Evolutionary conservation across 2,329 filamentous ascomycete species (phyloP).

Genomic region (Aspergillus ustus): DNA sequence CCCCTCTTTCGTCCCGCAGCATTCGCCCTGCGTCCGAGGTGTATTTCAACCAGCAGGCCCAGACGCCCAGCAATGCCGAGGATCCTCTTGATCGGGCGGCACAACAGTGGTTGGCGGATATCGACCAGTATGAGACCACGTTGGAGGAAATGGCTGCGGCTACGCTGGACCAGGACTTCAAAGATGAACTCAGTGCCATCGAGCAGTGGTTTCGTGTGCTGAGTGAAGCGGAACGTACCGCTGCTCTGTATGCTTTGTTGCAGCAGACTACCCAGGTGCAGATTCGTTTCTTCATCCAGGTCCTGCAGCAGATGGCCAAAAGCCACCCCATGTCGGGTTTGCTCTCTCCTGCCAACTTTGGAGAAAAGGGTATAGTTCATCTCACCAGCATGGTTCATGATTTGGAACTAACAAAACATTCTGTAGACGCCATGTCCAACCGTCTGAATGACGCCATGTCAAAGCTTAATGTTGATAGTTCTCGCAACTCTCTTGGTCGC

Average conservation of each 20-base stretch:
- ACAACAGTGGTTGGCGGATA: slow-evolving; percentile 98
- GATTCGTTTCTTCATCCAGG: slow-evolving; percentile 98
- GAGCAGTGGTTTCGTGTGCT: slow-evolving; percentile 99
- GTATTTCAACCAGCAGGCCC: slow-evolving; percentile 77
- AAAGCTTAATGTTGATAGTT: slow-evolving; percentile 85
- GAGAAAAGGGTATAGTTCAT: slow-evolving; percentile 75
- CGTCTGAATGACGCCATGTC: slow-evolving; percentile 95
- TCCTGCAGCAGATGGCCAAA: slow-evolving; percentile 98
- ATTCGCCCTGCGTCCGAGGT: slow-evolving; percentile 96
- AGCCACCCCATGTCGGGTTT: slow-evolving; percentile 97
- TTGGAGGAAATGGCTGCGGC: slow-evolving; percentile 98
- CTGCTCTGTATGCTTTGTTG: slow-evolving; percentile 89
- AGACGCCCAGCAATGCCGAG: slow-evolving; percentile 70
- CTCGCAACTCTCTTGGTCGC: slow-evolving; percentile 83
- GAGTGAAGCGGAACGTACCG: slow-evolving; percentile 94
- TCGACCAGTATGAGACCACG: slow-evolving; percentile 98
- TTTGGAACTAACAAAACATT: slow-evolving; percentile 21
- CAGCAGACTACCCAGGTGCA: slow-evolving; percentile 99
- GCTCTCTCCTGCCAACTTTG: slow-evolving; percentile 89
- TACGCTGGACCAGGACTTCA: slow-evolving; percentile 99
- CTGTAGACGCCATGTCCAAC: slow-evolving; percentile 90
- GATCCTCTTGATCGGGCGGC: slow-evolving; percentile 92
- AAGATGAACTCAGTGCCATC: slow-evolving; percentile 97
- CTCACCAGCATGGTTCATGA: background rate
- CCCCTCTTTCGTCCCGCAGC: slow-evolving; percentile 70